Percentiles rank a stretch among this genome's conserved stretches.
Conservation (phyloP, 352 stramenopile species). For the Globisporangium uncinulatum region DNA sequence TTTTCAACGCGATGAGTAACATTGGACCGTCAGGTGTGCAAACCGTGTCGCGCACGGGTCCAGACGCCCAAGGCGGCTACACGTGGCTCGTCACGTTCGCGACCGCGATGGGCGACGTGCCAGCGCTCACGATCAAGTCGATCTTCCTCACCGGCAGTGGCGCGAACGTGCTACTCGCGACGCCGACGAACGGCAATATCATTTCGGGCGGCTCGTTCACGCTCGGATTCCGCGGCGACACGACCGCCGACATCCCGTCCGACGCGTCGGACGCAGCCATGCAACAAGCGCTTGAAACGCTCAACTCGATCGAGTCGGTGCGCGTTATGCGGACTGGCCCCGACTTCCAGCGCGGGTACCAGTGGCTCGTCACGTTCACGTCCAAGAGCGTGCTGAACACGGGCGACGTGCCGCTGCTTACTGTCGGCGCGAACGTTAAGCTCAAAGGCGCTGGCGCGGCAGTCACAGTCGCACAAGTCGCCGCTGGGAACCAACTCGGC, state of each 20-base stretch:
- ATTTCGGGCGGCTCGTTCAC: constrained; percentile 88
- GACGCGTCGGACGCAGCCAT: constrained; percentile 71
- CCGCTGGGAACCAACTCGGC: constrained; percentile 58
- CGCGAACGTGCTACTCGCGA: constrained; percentile 65
- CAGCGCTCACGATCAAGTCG: constrained; percentile 50
- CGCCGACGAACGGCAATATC: constrained; percentile 48
- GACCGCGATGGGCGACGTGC: constrained; percentile 53
- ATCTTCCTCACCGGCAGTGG: constrained; percentile 67
- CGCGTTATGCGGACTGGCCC: constrained; percentile 47
- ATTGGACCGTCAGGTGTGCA: constrained; percentile 51
- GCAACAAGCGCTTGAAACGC: constrained; percentile 49
- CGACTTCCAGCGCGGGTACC: constrained; percentile 55
- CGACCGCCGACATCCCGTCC: constrained; percentile 78
- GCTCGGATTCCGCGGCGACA: constrained; percentile 85
- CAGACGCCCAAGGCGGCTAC: constrained; percentile 85
- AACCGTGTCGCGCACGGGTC: constrained; percentile 45
- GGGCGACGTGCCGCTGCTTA: constrained; percentile 54
- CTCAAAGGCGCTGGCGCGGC: constrained; percentile 30
- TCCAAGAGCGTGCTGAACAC: constrained; percentile 41
- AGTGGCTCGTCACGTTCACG: constrained; percentile 79
- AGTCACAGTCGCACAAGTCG: constrained; percentile 29
- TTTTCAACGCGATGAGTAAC: constrained; percentile 80
- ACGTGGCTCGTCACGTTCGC: constrained; percentile 91
- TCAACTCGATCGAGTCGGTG: constrained; percentile 59
- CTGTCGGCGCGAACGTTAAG: constrained; percentile 30